Conservation (phyloP, 2,329 filamentous ascomycete species). For the Pseudohalonectria lignicola region DNA sequence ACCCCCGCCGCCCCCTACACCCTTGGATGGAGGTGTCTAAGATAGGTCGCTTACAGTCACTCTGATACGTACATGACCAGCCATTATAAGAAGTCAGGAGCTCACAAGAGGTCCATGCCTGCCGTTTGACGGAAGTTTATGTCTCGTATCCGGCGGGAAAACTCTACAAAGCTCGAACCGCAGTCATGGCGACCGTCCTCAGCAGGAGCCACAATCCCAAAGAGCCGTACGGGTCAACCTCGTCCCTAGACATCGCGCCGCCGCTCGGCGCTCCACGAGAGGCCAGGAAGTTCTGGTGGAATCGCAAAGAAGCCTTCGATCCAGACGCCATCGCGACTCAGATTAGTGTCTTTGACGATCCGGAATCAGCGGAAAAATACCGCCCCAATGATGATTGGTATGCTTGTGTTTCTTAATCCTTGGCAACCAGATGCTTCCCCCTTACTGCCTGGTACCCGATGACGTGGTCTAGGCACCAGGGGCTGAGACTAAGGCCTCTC, state of each 20-base stretch:
- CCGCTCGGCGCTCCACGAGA: slow-evolving; percentile 17
- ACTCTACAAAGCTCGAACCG: too few relatives aligned
- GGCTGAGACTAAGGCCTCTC: neutral
- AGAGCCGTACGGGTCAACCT: slow-evolving; percentile 6
- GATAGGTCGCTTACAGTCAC: too few relatives aligned
- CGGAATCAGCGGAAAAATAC: slow-evolving; percentile 21
- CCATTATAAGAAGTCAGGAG: too few relatives aligned
- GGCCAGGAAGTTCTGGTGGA: slow-evolving; percentile 21
- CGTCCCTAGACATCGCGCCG: slow-evolving; percentile 7
- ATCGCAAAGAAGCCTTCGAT: slow-evolving; percentile 14
- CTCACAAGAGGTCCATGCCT: too few relatives aligned
- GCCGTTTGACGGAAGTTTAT: too few relatives aligned
- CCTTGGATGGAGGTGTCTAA: too few relatives aligned
- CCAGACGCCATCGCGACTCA: slow-evolving; percentile 24
- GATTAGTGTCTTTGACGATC: slow-evolving; percentile 25
- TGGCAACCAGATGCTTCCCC: slow-evolving; percentile 4
- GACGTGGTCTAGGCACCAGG: too few relatives aligned
- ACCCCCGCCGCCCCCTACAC: too few relatives aligned
- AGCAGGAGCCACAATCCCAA: slow-evolving; percentile 6
- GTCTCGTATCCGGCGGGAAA: too few relatives aligned
- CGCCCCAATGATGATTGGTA: slow-evolving; percentile 17
- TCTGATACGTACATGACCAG: too few relatives aligned
- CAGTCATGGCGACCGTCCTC: slow-evolving; percentile 16
- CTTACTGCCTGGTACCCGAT: too few relatives aligned
- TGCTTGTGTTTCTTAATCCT: slow-evolving; percentile 1